Base-by-base conservation (phyloP, 2,329 filamentous ascomycete species). In the Aspergillus jensenii region DNA sequence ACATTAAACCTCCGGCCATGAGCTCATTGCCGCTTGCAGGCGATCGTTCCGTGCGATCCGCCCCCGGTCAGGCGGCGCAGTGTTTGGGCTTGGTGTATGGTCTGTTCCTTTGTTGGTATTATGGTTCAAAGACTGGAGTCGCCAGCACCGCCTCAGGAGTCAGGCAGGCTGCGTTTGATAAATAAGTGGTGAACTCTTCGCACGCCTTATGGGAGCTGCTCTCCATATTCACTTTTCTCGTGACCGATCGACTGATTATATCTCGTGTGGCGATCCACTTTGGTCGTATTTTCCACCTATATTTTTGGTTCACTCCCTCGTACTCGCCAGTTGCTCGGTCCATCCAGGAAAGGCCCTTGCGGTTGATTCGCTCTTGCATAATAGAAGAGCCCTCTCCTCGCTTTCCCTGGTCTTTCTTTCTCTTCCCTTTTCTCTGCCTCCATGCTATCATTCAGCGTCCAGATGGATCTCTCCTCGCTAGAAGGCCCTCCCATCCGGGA, bases 381-480 rank as follows among this genome's bases (percentile, higher is more conserved):
- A 39, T 45, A 40, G 5, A 7, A 25, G 31, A 33, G 25, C 17
- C 33, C 39, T 14, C 35, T 48, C 33, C 27, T 40, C 35, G 41
- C 31, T 21, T 40, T 44, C 33, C 21, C 21, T 21, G 21, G 21
- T 3, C 21, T 21, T 21, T 21, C 21, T 21, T 21, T 35, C 25
- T 27, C 27, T 21, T 43, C 35, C n/a, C 31, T 23, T 15, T 14
- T 19, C 41, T 31, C 25, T 6, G 23, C 5, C 31, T 41, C 15
- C 19, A 46, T 51, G 40, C 31, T 49, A 8, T 43, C 39, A 31
- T 21, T 56, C 23, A n/a, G 21, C 19, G 35, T 39, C 37, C 31
- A 50, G 50, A 67, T 66, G 67, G 73, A 75, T 55, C 67, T 75
- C 21, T 75, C 73, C 9, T 72, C 70, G 9, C 64, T 75, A 2